Evolutionary conservation across 441 rosid species (phyloP).

Genomic region (Bruguiera hainesii): DNA sequence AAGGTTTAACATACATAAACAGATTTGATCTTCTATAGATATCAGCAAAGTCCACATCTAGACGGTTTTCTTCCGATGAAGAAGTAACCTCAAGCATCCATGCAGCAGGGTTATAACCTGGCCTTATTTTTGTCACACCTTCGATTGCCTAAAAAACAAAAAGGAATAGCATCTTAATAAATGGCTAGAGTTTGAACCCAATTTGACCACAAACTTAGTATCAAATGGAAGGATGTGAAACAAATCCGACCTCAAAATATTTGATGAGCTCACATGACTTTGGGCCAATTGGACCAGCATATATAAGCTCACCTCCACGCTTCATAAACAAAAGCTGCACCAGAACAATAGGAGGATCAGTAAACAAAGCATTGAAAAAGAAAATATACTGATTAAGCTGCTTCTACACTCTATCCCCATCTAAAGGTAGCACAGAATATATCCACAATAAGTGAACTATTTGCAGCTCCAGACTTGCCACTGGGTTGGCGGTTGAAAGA

Average conservation of each 20-base stretch:
- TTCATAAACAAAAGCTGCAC: conserved; percentile 95
- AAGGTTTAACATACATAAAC: conserved; percentile 50
- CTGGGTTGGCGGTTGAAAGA: not conserved
- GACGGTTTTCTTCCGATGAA: conserved; percentile 60
- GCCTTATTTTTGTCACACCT: conserved; percentile 75
- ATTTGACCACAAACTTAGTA: conserved; percentile 9
- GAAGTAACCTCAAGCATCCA: conserved; percentile 98
- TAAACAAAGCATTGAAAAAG: conserved; percentile 5
- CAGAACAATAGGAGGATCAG: conserved; percentile 7
- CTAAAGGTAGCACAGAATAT: not conserved
- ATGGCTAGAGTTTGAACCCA: not conserved
- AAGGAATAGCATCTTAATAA: conserved; percentile 10
- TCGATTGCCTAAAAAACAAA: conserved; percentile 54
- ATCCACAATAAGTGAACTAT: not conserved
- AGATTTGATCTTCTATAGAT: conserved; percentile 66
- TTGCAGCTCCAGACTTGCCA: not conserved
- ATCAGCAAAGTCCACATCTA: conserved; percentile 87
- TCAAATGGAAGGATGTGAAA: conserved; percentile 14
- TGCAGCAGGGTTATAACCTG: conserved; percentile 88
- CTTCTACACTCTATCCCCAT: not conserved
- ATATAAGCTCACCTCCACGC: conserved; percentile 94
- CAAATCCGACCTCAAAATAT: conserved; percentile 68
- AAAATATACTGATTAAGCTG: not conserved
- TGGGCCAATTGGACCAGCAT: conserved; percentile 93
- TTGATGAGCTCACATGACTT: conserved; percentile 75